Percentiles rank a stretch among this genome's conserved stretches.
Conservation (phyloP, 2,329 filamentous ascomycete genomes). For the Botrytis porri region DNA sequence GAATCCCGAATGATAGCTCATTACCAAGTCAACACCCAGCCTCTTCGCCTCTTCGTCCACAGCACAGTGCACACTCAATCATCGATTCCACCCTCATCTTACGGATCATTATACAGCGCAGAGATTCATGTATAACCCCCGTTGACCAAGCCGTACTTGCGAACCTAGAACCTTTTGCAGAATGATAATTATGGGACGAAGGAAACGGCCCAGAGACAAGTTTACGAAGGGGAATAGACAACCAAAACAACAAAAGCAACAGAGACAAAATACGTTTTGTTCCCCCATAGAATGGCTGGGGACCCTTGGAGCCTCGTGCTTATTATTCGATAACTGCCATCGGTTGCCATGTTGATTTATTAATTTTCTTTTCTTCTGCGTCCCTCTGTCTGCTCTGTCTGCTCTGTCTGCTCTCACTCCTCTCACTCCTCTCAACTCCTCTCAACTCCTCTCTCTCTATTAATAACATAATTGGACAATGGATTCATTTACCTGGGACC, state of each 20-base stretch:
- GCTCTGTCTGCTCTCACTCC: not conserved
- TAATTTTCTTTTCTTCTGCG: conserved; percentile 9
- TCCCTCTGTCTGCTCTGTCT: not conserved
- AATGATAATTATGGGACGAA: not conserved
- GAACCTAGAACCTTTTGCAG: not conserved
- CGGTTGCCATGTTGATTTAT: not conserved
- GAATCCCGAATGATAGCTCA: not conserved
- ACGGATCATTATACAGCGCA: no score
- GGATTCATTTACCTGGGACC: not conserved
- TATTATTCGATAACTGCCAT: conserved; percentile 8
- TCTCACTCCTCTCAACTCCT: not conserved
- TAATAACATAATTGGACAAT: conserved; percentile 12
- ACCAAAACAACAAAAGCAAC: not conserved
- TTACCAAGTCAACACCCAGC: not conserved
- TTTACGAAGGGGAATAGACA: not conserved
- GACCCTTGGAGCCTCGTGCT: conserved; percentile 12
- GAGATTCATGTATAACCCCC: not conserved
- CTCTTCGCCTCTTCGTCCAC: not conserved
- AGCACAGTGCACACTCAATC: not conserved
- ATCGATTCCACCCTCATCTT: not conserved
- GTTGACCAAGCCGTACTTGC: not conserved
- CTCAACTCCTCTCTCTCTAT: not conserved
- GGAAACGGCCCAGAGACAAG: not conserved
- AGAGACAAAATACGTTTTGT: conserved; percentile 8
- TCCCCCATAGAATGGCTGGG: not conserved